phyloP scores from a whole-genome alignment of 129 eudicot genomes.

The Gnaphalium uliginosum region DNA sequence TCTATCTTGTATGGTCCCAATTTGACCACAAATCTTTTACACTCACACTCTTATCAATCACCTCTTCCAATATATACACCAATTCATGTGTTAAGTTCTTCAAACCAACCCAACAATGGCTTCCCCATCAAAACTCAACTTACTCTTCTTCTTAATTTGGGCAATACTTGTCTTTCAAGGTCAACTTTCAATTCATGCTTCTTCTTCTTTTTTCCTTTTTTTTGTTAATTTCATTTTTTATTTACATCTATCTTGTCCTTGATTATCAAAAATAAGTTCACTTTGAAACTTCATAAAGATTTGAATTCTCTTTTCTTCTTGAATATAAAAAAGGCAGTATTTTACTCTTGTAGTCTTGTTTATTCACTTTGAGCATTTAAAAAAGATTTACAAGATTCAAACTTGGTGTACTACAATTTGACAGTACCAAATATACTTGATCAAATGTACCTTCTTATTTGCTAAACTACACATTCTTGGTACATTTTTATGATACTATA shows the following conservation, averaged over 20 bases:
- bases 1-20: conserved; percentile 65
- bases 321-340: not conserved
- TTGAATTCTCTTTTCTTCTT: conserved; percentile 1
- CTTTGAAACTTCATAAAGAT: conserved; percentile 26
- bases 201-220: not conserved
- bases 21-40: conserved; percentile 51
- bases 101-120: conserved; percentile 41
- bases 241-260: conserved; percentile 25
- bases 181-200: conserved; percentile 10
- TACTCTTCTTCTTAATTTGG: conserved; percentile 41
- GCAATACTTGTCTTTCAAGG: conserved; percentile 55
- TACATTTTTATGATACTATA: not conserved
- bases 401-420: conserved; percentile 9
- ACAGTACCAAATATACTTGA: not conserved
- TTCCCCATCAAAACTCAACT: conserved; percentile 30
- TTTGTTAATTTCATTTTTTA: no score
- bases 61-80: conserved; percentile 40
- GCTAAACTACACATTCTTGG: conserved; percentile 1
- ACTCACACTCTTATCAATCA: conserved; percentile 35
- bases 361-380: conserved; percentile 6
- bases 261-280: conserved; percentile 6
- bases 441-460: conserved; percentile 1
- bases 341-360: not conserved
- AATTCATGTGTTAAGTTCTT: conserved; percentile 34
- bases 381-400: conserved; percentile 1